Conservation (phyloP, 2,329 filamentous ascomycete genomes). For the Hortaea werneckii region DNA sequence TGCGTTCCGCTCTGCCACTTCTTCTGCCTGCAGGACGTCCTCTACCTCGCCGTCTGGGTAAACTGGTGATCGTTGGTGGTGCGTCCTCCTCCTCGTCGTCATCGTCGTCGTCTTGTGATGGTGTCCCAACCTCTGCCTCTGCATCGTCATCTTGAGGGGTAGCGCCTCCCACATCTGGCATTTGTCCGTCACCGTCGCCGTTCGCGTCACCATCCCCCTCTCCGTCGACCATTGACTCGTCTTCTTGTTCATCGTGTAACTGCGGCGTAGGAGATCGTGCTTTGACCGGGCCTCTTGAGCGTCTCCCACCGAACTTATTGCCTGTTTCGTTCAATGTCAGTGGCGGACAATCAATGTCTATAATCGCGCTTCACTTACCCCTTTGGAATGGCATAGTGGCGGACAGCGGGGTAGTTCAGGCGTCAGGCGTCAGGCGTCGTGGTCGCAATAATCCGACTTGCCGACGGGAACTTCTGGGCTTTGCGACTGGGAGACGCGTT, state of each 20-base stretch:
- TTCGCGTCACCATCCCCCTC: slow-evolving; percentile 16
- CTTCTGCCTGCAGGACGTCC: slow-evolving; percentile 27
- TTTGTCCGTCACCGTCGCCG: slow-evolving; percentile 10
- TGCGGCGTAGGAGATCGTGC: slow-evolving; percentile 18
- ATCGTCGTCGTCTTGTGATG: slow-evolving; percentile 14
- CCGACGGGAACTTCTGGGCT: neutral
- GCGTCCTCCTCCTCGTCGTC: slow-evolving; percentile 15
- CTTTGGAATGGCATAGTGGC: slow-evolving; percentile 1
- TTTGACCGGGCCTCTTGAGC: neutral
- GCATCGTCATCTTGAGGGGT: slow-evolving; percentile 16
- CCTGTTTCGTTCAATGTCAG: neutral
- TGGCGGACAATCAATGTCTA: neutral
- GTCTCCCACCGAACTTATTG: slow-evolving; percentile 2
- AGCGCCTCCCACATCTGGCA: slow-evolving; percentile 13
- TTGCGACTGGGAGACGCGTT: neutral
- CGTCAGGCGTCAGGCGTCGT: neutral
- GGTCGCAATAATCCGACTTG: neutral
- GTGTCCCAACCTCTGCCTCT: slow-evolving; percentile 14
- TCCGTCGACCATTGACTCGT: slow-evolving; percentile 23
- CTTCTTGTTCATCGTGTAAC: slow-evolving; percentile 15
- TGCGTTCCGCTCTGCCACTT: slow-evolving; percentile 41
- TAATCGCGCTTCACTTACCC: neutral
- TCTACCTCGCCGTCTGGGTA: slow-evolving; percentile 32
- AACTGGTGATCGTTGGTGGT: slow-evolving; percentile 19
- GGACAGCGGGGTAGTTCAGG: neutral